A percentile compares a stretch with the other conserved stretches of the same genome.
Conservation (phyloP, 2,329 filamentous ascomycete genomes). For the Aspergillus spinulosporus region DNA sequence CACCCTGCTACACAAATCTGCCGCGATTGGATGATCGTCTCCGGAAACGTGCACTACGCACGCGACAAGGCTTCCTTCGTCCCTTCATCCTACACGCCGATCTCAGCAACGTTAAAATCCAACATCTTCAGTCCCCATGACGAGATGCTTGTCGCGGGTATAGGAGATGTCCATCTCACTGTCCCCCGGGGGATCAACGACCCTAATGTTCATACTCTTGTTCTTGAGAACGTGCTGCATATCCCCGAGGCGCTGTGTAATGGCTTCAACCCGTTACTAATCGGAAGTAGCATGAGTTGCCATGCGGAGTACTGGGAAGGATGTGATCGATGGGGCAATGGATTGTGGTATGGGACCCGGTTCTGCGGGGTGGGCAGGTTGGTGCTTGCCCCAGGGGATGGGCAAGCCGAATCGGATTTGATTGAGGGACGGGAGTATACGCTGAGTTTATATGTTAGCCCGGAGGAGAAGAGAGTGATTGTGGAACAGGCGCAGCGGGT, state of each 20-base stretch:
- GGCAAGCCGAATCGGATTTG: constrained; percentile 23
- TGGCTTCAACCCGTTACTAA: constrained; percentile 29
- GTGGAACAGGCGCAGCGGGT: background rate
- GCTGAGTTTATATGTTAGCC: constrained; percentile 27
- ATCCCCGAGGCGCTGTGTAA: constrained; percentile 39
- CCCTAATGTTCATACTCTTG: constrained; percentile 26
- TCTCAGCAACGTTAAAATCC: constrained; percentile 20
- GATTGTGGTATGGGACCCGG: constrained; percentile 23
- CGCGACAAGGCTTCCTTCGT: constrained; percentile 34
- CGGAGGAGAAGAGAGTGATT: constrained; percentile 22
- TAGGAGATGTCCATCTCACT: constrained; percentile 35
- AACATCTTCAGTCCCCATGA: constrained; percentile 28
- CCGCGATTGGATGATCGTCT: constrained; percentile 34
- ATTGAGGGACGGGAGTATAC: constrained; percentile 26
- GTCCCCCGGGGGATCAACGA: constrained; percentile 25
- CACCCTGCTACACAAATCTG: constrained; percentile 41
- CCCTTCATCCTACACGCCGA: constrained; percentile 27
- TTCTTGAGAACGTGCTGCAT: constrained; percentile 37
- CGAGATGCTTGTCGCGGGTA: constrained; percentile 31
- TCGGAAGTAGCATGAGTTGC: constrained; percentile 28
- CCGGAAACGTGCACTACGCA: constrained; percentile 36
- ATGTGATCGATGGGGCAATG: constrained; percentile 16
- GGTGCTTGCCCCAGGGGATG: constrained; percentile 19
- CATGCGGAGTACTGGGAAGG: constrained; percentile 24
- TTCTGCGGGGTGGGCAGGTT: constrained; percentile 23